Evolutionary conservation across 768 basidiomycete species (phyloP), one percentile per base, ranked within the genome.

Genomic region (Mycena rosella): DNA sequence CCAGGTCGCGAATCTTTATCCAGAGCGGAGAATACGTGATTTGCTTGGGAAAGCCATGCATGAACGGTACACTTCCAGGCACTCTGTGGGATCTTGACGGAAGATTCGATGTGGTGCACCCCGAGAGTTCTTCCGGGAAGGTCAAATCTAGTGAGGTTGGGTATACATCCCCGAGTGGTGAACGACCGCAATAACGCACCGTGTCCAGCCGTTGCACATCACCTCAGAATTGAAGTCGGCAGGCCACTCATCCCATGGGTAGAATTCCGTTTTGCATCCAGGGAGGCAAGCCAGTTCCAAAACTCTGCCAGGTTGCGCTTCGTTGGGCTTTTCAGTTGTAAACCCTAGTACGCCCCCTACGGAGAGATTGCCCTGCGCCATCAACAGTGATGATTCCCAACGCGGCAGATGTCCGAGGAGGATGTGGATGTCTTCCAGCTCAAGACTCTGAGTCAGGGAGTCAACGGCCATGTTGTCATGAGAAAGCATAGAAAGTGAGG

Each of bases 31-130:
- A 48, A 48, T 24, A 48, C 7, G 26, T 48, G 47, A 26, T 49
- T 49, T 6, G 48, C 48, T 49, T 49, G 48, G 27, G 48, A 49
- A 15, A 49, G 48, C 48, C 48, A 49, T 27, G 47, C 22, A 26
- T 26, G 26, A 11, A 27, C 7, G 24, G 47, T 13, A 24, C 26
- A 8, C 14, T 48, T 27, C 47, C 47, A 48, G 26, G 22, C 47
- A 14, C 11, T 48, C 47, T 48, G 47, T 2, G 26, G 14, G 11
- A 48, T 24, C 26, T 48, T 48, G 24, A 48, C 2, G 24, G 47
- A 24, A 10, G 47, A 48, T 11, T 48, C 26, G 24, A 27, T 48
- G 11, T 48, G 47, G 26, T 48, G 26, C 26, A 48, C 47, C 10
- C 47, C 24, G 24, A 13, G 14, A 27, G 22, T 20, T 26, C 47